phyloP scores from a whole-genome alignment of 2,329 filamentous ascomycete genomes.

The Fusarium staphyleae region DNA sequence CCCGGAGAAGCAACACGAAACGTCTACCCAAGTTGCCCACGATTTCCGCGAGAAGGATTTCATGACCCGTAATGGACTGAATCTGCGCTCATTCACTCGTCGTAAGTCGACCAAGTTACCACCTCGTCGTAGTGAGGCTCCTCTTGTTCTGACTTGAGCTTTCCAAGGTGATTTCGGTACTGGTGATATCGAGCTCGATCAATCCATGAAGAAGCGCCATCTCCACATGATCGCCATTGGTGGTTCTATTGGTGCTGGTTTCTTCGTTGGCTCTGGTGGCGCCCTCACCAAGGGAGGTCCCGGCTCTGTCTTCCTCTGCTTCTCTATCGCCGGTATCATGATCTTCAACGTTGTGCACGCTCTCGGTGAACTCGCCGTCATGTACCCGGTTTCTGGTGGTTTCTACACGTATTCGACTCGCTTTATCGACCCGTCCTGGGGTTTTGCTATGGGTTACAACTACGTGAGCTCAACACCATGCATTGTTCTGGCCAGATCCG shows the following conservation, averaged over 20 bases:
- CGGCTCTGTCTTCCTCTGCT: conserved; percentile 56
- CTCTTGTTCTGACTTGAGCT: conserved; percentile 12
- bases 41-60: conserved; percentile 39
- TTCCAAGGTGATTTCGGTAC: conserved; percentile 37
- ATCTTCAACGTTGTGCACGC: conserved; percentile 68
- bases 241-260: conserved; percentile 68
- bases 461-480: conserved; percentile 28
- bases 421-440: conserved; percentile 68
- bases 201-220: conserved; percentile 63
- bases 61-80: conserved; percentile 42
- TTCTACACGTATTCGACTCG: conserved; percentile 69
- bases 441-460: conserved; percentile 59
- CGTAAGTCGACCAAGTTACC: conserved; percentile 19
- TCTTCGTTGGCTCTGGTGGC: conserved; percentile 66
- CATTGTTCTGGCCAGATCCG: background rate
- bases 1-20: conserved; percentile 21
- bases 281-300: conserved; percentile 61
- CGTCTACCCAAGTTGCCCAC: conserved; percentile 18
- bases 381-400: conserved; percentile 68
- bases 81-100: conserved; percentile 34
- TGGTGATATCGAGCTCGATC: conserved; percentile 48
- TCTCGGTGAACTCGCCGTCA: conserved; percentile 66
- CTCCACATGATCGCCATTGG: conserved; percentile 70
- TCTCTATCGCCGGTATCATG: conserved; percentile 65
- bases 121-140: background rate